Percentiles rank a stretch among this genome's conserved stretches.
phyloP scores from a whole-genome alignment of 768 basidiomycete species.

The Pleurotus sapidus region DNA sequence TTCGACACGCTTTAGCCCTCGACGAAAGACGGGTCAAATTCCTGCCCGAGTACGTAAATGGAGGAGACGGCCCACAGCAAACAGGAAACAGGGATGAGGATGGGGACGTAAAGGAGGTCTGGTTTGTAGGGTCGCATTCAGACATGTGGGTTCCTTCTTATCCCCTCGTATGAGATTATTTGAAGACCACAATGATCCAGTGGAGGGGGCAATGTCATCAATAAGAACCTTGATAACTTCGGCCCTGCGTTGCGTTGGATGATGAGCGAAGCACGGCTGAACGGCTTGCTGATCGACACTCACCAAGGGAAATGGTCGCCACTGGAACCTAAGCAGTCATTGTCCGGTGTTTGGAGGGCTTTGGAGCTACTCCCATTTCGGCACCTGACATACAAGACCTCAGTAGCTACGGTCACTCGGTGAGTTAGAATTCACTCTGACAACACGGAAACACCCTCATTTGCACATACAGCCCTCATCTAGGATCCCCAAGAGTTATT shows the following conservation, averaged over 20 bases:
- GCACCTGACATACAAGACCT: neutral
- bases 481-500: neutral
- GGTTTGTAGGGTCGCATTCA: conserved; percentile 25
- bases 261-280: conserved; percentile 11
- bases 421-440: neutral
- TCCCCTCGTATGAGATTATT: neutral
- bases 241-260: conserved; percentile 18
- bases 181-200: neutral
- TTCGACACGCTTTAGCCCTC: conserved; percentile 44
- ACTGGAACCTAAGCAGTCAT: neutral
- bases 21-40: conserved; percentile 48
- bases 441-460: neutral
- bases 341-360: neutral
- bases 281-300: conserved; percentile 8
- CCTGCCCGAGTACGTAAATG: conserved; percentile 35
- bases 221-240: conserved; percentile 14
- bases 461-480: neutral
- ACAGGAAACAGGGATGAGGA: neutral
- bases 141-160: conserved; percentile 24
- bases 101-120: conserved; percentile 26
- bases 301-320: neutral
- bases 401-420: neutral
- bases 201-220: conserved; percentile 16
- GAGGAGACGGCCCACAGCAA: neutral
- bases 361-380: neutral